Percentiles rank a stretch among this genome's conserved stretches.
These are phyloP conservation scores for Exophiala sideris DNA, from an alignment of 2,329 filamentous ascomycete species.

Conservation along the genomic window DNA sequence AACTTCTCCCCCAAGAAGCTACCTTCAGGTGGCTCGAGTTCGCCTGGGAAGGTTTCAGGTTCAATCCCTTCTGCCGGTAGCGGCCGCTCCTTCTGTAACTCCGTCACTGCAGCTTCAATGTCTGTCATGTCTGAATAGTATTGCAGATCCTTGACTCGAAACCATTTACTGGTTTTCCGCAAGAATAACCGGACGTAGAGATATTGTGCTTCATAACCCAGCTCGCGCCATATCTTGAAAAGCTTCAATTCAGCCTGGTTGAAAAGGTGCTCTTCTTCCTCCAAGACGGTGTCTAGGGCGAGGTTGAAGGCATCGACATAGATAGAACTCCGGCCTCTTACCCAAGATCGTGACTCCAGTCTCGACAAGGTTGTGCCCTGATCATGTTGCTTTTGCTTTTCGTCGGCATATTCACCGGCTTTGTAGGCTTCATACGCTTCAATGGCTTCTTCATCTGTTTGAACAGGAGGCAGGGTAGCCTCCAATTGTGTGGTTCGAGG, in stretches of 20 bases:
- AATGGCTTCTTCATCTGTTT: conserved; percentile 68
- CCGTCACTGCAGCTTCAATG: conserved; percentile 61
- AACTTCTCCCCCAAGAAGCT: conserved; percentile 57
- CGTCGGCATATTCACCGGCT: conserved; percentile 48
- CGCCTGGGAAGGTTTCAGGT: conserved; percentile 43
- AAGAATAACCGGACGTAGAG: conserved; percentile 89
- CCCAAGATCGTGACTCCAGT: conserved; percentile 62
- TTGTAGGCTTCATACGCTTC: conserved; percentile 72
- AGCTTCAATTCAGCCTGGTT: conserved; percentile 72
- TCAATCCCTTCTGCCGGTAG: conserved; percentile 49
- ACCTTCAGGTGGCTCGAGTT: conserved; percentile 47
- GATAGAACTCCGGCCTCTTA: conserved; percentile 77
- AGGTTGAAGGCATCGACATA: conserved; percentile 98
- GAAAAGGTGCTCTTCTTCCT: conserved; percentile 86
- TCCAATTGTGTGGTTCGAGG: conserved; percentile 64
- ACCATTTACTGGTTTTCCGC: conserved; percentile 87
- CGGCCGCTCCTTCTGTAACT: conserved; percentile 57
- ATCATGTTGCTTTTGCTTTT: conserved; percentile 13
- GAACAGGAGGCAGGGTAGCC: conserved; percentile 65
- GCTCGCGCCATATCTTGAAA: conserved; percentile 69
- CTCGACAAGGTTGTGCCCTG: conserved; percentile 47
- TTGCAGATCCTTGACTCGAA: conserved; percentile 71
- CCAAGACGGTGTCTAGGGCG: conserved; percentile 80
- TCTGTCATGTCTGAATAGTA: conserved; percentile 83
- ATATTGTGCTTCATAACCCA: conserved; percentile 86